A percentile compares a stretch with the other conserved stretches of the same genome.
These are phyloP conservation scores for Phytopythium delawarense DNA, from an alignment of 352 stramenopile genomes.

Conservation along the genomic window DNA sequence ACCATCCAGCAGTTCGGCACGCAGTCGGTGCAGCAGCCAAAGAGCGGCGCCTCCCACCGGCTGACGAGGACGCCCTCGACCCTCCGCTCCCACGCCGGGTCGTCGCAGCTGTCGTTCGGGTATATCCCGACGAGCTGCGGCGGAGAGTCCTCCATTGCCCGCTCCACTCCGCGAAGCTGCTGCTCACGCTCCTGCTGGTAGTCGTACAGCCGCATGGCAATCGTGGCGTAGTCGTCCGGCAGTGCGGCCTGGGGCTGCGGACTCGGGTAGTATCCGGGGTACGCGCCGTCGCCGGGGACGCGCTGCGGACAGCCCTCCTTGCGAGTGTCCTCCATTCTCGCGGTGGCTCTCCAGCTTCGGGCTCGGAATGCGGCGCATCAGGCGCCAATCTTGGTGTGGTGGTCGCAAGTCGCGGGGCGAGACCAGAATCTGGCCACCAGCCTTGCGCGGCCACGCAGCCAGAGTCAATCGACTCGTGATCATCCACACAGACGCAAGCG, in stretches of 20 bases:
- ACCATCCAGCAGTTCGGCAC: slow-evolving; percentile 43
- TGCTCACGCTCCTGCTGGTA: slow-evolving; percentile 1
- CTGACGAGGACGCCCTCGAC: slow-evolving; percentile 16
- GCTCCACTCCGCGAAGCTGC: neutral
- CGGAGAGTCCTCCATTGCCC: neutral
- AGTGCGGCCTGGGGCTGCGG: neutral
- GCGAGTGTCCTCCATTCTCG: neutral
- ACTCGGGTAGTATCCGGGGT: neutral
- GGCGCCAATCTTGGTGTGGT: neutral
- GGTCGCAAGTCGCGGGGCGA: neutral
- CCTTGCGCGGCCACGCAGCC: no score
- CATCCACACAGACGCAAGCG: neutral
- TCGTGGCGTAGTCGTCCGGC: slow-evolving; percentile 5
- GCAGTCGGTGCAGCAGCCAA: slow-evolving; percentile 27
- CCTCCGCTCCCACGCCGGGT: slow-evolving; percentile 5
- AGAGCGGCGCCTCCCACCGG: slow-evolving; percentile 32
- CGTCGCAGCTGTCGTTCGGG: neutral
- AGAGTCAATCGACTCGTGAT: neutral
- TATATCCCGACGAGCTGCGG: neutral
- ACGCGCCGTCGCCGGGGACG: no score
- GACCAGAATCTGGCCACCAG: neutral
- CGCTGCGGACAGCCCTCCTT: neutral
- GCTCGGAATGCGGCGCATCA: neutral
- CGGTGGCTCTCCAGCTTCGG: neutral
- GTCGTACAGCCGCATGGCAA: slow-evolving; percentile 2